Evolutionary conservation across 2,329 filamentous ascomycete species (phyloP).

Genomic region (Fusarium torreyae): DNA sequence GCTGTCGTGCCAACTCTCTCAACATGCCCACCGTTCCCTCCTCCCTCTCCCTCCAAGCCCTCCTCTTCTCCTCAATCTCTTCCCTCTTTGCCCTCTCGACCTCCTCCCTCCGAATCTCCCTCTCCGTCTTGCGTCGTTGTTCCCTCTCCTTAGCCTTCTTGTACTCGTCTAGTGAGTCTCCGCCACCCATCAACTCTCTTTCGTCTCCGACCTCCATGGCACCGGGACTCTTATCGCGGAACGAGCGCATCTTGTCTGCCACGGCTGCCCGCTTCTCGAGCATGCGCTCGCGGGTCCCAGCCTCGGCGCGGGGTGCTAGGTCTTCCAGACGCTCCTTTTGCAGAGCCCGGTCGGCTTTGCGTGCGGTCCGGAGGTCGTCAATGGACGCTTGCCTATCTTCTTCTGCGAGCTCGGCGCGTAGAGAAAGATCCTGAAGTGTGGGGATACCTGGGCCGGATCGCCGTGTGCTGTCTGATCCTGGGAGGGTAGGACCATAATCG

Average conservation of each 20-base stretch:
- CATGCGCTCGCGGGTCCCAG: constrained; percentile 85
- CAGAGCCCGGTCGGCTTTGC: constrained; percentile 73
- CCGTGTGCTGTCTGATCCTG: constrained; percentile 45
- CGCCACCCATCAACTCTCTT: constrained; percentile 82
- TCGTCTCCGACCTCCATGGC: constrained; percentile 70
- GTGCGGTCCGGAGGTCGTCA: constrained; percentile 71
- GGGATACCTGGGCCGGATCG: constrained; percentile 75
- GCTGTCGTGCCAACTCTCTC: constrained; percentile 81
- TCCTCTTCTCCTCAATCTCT: constrained; percentile 84
- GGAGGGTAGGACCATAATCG: constrained; percentile 67
- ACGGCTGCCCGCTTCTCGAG: constrained; percentile 87
- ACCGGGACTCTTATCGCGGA: constrained; percentile 77
- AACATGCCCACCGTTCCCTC: constrained; percentile 88
- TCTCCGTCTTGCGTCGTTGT: constrained; percentile 84
- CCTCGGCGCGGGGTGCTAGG: constrained; percentile 83
- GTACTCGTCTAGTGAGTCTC: constrained; percentile 75
- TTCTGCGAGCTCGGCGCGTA: constrained; percentile 65
- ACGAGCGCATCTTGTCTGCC: constrained; percentile 80
- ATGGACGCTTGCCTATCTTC: constrained; percentile 67
- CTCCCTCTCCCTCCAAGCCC: constrained; percentile 81
- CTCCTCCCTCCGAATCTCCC: constrained; percentile 88
- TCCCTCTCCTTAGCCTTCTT: constrained; percentile 76
- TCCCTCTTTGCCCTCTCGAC: constrained; percentile 79
- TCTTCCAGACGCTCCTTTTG: constrained; percentile 86
- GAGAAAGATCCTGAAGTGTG: constrained; percentile 79